Evolutionary conservation across 345 rosid genomes (phyloP).

Genomic region (Moricandia arvensis): DNA sequence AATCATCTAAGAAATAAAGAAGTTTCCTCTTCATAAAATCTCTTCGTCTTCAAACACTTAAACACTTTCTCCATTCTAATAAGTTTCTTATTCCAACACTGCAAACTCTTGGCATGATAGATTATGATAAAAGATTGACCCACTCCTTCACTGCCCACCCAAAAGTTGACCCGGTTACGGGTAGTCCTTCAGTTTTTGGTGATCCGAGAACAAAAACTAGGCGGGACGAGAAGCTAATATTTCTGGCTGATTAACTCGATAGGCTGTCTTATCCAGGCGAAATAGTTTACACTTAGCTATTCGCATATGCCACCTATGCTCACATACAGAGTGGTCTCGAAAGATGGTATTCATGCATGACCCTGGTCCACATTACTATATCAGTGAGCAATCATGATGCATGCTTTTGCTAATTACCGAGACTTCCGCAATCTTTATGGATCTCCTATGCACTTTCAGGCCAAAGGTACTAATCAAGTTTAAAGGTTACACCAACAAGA

Average conservation of each 20-base stretch:
- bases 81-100: no score
- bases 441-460: constrained; percentile 80
- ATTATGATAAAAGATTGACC: constrained; percentile 81
- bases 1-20: no score
- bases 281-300: constrained; percentile 92
- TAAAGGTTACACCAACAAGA: background rate
- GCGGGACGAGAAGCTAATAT: background rate
- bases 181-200: constrained; percentile 40
- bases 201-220: no score
- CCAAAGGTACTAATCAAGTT: constrained; percentile 59
- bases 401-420: constrained; percentile 95
- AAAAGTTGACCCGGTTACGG: constrained; percentile 84
- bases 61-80: no score
- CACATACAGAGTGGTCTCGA: constrained; percentile 85
- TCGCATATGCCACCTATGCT: constrained; percentile 72
- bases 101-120: constrained; percentile 89
- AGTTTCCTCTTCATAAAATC: no score
- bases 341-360: constrained; percentile 90
- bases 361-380: constrained; percentile 80
- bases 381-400: constrained; percentile 88
- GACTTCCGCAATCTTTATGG: constrained; percentile 85
- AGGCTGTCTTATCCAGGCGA: constrained; percentile 57
- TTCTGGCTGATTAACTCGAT: constrained; percentile 1
- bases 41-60: no score
- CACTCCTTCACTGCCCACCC: constrained; percentile 98